These are phyloP conservation scores for Rhodotorula mucilaginosa DNA, from an alignment of 1,284 basidiomycete species.

Conservation along the genomic window DNA sequence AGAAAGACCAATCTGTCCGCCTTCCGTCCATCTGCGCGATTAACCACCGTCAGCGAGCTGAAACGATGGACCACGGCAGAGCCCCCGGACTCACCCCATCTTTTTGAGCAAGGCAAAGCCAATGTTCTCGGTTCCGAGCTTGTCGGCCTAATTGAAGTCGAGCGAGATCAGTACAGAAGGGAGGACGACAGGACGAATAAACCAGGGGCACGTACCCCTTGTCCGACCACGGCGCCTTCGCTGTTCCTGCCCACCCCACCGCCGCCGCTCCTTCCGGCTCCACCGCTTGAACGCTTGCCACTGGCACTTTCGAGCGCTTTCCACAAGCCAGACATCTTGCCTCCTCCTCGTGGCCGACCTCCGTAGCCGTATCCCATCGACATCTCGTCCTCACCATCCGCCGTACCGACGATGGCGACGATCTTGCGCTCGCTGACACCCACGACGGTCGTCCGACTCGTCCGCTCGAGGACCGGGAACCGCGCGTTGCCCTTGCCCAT, in stretches of 20 bases:
- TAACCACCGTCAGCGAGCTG: neutral
- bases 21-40: constrained; percentile 35
- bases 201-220: constrained; percentile 23
- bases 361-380: constrained; percentile 53
- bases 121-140: constrained; percentile 65
- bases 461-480: constrained; percentile 45
- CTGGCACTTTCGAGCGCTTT: constrained; percentile 55
- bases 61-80: neutral
- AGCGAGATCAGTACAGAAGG: neutral
- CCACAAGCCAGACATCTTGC: constrained; percentile 37
- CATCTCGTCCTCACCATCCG: constrained; percentile 52
- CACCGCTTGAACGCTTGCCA: constrained; percentile 52
- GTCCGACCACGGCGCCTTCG: constrained; percentile 38
- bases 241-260: constrained; percentile 17
- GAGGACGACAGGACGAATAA: neutral
- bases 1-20: constrained; percentile 32
- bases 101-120: constrained; percentile 71
- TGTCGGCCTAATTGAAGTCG: constrained; percentile 66
- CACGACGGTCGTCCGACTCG: constrained; percentile 20
- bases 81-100: constrained; percentile 59
- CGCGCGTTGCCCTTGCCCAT: constrained; percentile 64
- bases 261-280: constrained; percentile 19
- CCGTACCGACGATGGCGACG: constrained; percentile 31
- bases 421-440: constrained; percentile 32
- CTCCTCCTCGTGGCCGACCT: constrained; percentile 54